Evolutionary conservation across 129 eudicot species (phyloP), one percentile per base, ranked within the genome.

Genomic region (Tanacetum coccineum): DNA sequence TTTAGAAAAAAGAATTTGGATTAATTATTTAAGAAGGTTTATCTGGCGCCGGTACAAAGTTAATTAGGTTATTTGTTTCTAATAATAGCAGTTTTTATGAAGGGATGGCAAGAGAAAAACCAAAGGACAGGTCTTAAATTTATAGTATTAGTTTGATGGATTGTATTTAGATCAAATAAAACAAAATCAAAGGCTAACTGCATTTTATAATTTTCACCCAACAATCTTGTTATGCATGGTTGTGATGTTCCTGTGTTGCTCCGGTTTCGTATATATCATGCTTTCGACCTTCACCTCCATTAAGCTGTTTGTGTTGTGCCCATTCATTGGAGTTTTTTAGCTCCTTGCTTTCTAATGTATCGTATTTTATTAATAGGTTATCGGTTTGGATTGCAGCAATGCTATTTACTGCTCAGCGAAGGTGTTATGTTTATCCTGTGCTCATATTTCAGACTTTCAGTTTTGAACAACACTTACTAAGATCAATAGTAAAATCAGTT

Each of bases 341-440:
- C 50, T 40, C 12, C 47, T 42, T 30, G 65, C 58, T 73, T 51
- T 67, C 64, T 75, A 59, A 75, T 42, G 9, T 18, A 42, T n/a
- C 4, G 46, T 67, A 60, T 75, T 52, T 74, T 54, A 66, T 68
- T 22, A 53, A 59, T 61, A 93, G 98, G 81, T 93, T 60, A 67
- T 93, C 20, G 99, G 99, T 54, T 79, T 93, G 78, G 99, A 93
- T 81, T 93, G 99, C 83, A 89, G 96, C 72, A 82, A 93, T 76
- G 99, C 95, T 46, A 93, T 93, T 51, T 77, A 79, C 77, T 93
- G 96, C 80, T 93, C 99, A 6, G 99, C 99, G 54, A 93, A 93
- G 99, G 98, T 88, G 48, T 17, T 68, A 12, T 56, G 13, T 25
- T 4, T 66, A 40, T 55, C 61, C 52, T n/a, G 52, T 62, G 25